A percentile compares a stretch with the other conserved stretches of the same genome.
These are phyloP conservation scores for Epichloe gansuensis DNA, from an alignment of 2,329 filamentous ascomycete species.

Conservation along the genomic window DNA sequence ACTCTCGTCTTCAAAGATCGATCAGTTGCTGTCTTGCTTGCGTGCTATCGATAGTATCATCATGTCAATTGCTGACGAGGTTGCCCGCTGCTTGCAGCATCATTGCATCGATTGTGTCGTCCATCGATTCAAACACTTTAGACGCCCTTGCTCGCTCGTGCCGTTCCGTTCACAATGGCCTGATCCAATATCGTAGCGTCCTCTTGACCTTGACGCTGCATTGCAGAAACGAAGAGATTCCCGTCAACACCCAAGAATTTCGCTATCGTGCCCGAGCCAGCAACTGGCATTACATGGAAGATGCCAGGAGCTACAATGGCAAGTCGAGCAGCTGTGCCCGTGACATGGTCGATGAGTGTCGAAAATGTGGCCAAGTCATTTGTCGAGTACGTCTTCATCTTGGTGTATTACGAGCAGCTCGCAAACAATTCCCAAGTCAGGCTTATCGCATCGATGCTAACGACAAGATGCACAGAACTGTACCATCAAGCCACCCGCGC, in stretches of 20 bases:
- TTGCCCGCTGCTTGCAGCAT: slow-evolving; percentile 44
- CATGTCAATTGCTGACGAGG: not conserved
- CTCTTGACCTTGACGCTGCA: slow-evolving; percentile 65
- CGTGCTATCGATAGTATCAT: not conserved
- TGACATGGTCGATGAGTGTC: slow-evolving; percentile 76
- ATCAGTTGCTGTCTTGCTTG: not conserved
- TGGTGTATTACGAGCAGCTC: not conserved
- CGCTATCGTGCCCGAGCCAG: slow-evolving; percentile 43
- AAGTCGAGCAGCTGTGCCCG: slow-evolving; percentile 71
- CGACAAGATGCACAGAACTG: slow-evolving; percentile 55
- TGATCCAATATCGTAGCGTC: slow-evolving; percentile 65
- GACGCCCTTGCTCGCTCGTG: slow-evolving; percentile 74
- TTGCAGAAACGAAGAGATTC: slow-evolving; percentile 57
- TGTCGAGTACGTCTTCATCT: slow-evolving; percentile 54
- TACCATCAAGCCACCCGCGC: slow-evolving; percentile 66
- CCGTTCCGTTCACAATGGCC: slow-evolving; percentile 61
- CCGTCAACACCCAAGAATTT: slow-evolving; percentile 41
- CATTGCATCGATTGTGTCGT: slow-evolving; percentile 58
- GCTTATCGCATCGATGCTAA: slow-evolving; percentile 5
- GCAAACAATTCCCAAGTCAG: not conserved
- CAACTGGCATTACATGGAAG: slow-evolving; percentile 48
- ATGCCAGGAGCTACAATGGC: slow-evolving; percentile 41
- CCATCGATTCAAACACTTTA: slow-evolving; percentile 77
- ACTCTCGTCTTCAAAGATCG: slow-evolving; percentile 1
- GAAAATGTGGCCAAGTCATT: slow-evolving; percentile 61